Evolutionary conservation across 164 flowering plant species (phyloP).

Genomic region (Vitis rupestris): DNA sequence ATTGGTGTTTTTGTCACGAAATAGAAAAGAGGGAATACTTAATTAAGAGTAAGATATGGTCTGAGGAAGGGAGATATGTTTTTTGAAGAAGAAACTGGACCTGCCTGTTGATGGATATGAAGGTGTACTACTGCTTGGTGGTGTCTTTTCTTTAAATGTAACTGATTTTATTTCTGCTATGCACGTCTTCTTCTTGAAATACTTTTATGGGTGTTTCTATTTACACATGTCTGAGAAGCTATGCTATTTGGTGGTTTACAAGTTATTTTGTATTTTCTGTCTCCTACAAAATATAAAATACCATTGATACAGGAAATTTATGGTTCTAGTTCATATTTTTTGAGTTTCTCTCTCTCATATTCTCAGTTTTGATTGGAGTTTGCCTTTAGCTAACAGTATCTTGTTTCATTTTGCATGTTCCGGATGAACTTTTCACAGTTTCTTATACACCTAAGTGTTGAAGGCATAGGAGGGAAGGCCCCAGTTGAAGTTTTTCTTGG

Average conservation of each 20-base stretch:
- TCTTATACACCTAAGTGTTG: neutral
- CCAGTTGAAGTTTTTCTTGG: slow-evolving; percentile 16
- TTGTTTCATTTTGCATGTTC: neutral
- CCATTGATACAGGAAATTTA: neutral
- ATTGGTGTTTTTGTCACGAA: no score
- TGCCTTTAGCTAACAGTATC: neutral
- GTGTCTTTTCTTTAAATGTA: no score
- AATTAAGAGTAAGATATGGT: no score
- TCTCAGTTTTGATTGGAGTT: no score
- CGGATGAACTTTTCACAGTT: neutral
- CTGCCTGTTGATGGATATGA: no score
- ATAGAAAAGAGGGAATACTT: no score
- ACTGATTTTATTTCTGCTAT: no score
- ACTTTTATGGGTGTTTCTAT: no score
- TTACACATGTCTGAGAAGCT: neutral
- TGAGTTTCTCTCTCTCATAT: neutral
- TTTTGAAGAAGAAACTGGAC: no score
- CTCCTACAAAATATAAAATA: neutral
- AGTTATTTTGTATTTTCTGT: neutral
- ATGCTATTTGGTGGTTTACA: neutral
- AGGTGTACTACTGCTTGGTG: no score
- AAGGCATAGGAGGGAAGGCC: neutral
- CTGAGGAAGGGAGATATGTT: no score
- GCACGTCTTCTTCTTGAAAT: no score
- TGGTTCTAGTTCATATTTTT: neutral